Evolutionary conservation across 202 grass and related monocot genomes (phyloP), one percentile per base, ranked within the genome.

Genomic region (Dendrocalamus latiflorus): DNA sequence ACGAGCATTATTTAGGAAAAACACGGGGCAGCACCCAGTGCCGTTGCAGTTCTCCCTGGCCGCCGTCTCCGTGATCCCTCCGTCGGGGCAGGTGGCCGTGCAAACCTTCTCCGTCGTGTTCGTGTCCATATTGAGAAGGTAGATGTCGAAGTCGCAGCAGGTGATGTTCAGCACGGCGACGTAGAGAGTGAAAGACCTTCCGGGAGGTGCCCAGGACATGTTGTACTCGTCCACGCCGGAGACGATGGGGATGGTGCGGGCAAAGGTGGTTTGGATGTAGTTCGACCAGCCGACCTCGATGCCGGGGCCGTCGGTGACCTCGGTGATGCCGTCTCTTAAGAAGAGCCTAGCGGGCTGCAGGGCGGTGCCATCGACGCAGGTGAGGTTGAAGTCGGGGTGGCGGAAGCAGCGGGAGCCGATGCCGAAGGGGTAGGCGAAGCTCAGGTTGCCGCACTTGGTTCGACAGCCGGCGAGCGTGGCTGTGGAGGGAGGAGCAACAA

Each of bases 381-480:
- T 84, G 26, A 84, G 65, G 17, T 70, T 43, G n/a, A 85, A 85
- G 14, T 77, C 73, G 0, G 54, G 2, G 11, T 24, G 2, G 15
- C 73, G 82, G 65, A 68, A 78, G 11, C 82, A 68, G 34, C 41
- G 15, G 16, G 62, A 1, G n/a, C 61, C 72, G 38, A 67, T 84
- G 59, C 81, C 81, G 8, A 84, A 84, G 1, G 81, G 81, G 13
- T 83, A 83, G 6, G 4, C 20, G 6, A 76, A 17, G 36, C 10
- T 68, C 60, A 83, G 12, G 38, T 57, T 43, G 0, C 81, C 71
- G 3, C 72, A 83, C 13, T 0, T 57, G 8, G 1, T 37, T 18
- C 0, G 17, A 16, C 61, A 68, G 1, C 37, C 5, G 4, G 60
- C 3, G 24, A 75, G 70, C 7, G 5, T 53, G 21, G 34, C 58